Percentiles rank a stretch among this genome's conserved stretches.
Conservation (phyloP, 2,329 filamentous ascomycete genomes). For the Cercospora sesami region DNA sequence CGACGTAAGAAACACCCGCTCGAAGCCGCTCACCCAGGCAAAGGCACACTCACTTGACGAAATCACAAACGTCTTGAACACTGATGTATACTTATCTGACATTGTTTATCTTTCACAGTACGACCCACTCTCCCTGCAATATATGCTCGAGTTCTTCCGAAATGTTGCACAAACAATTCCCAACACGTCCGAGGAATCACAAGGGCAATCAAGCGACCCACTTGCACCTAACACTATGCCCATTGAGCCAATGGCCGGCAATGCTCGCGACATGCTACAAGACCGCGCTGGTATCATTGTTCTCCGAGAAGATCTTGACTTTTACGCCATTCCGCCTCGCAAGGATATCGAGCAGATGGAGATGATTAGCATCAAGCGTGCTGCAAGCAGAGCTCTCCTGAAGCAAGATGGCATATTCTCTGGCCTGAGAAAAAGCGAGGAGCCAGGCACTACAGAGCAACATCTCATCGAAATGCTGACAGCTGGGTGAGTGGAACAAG, state of each 20-base stretch:
- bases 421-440: slow-evolving; percentile 89
- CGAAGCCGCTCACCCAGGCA: slow-evolving; percentile 36
- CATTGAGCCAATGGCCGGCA: slow-evolving; percentile 66
- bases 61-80: slow-evolving; percentile 45
- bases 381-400: slow-evolving; percentile 81
- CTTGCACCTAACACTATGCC: slow-evolving; percentile 64
- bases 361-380: slow-evolving; percentile 95
- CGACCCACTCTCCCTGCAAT: slow-evolving; percentile 91
- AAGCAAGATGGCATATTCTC: slow-evolving; percentile 95
- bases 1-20: slow-evolving; percentile 67
- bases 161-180: slow-evolving; percentile 95
- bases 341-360: slow-evolving; percentile 80
- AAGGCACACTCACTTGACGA: slow-evolving; percentile 38
- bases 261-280: slow-evolving; percentile 74
- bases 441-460: slow-evolving; percentile 93
- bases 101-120: slow-evolving; percentile 67
- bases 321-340: slow-evolving; percentile 89
- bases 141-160: slow-evolving; percentile 99
- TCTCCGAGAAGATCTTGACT: slow-evolving; percentile 91
- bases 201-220: slow-evolving; percentile 42
- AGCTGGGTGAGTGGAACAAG: slow-evolving; percentile 70
- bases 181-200: slow-evolving; percentile 59
- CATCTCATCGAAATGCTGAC: slow-evolving; percentile 99
- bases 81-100: slow-evolving; percentile 57
- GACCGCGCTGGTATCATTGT: slow-evolving; percentile 95